A percentile compares a stretch with the other conserved stretches of the same genome.
These are phyloP conservation scores for Fistulinella prunicolor DNA, from an alignment of 768 basidiomycete genomes.

Conservation along the genomic window DNA sequence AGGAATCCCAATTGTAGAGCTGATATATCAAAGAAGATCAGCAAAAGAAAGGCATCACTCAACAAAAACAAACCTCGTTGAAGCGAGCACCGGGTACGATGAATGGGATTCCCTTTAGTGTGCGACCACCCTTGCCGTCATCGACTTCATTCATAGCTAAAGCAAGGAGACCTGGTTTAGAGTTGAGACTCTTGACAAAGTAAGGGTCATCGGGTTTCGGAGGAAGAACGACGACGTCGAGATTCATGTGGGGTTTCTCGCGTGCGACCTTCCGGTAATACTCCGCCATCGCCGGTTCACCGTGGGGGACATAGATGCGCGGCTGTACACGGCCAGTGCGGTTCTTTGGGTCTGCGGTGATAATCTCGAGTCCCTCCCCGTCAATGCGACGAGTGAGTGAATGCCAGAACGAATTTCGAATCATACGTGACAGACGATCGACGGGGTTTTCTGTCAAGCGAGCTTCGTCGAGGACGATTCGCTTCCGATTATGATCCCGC, in stretches of 20 bases:
- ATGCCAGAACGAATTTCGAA: slow-evolving; percentile 97
- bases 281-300: slow-evolving; percentile 90
- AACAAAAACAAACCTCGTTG: slow-evolving; percentile 67
- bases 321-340: slow-evolving; percentile 87
- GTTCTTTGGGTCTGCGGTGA: slow-evolving; percentile 98
- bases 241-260: slow-evolving; percentile 90
- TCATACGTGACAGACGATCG: slow-evolving; percentile 95
- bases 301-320: slow-evolving; percentile 91
- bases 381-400: slow-evolving; percentile 95
- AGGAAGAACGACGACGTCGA: slow-evolving; percentile 91
- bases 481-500: slow-evolving; percentile 90
- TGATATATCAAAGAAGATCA: slow-evolving; percentile 29
- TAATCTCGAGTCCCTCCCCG: slow-evolving; percentile 94
- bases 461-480: slow-evolving; percentile 98
- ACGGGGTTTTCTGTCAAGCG: slow-evolving; percentile 97
- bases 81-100: slow-evolving; percentile 95
- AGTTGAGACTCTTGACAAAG: slow-evolving; percentile 91
- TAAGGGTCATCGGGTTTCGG: slow-evolving; percentile 79
- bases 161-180: slow-evolving; percentile 90
- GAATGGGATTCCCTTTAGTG: slow-evolving; percentile 92
- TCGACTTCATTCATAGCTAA: slow-evolving; percentile 93
- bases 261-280: slow-evolving; percentile 90
- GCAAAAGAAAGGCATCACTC: slow-evolving; percentile 2
- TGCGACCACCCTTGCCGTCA: slow-evolving; percentile 73
- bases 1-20: slow-evolving; percentile 95